Evolutionary conservation across 2,329 filamentous ascomycete species (phyloP).

Genomic region (Microsporum canis): DNA sequence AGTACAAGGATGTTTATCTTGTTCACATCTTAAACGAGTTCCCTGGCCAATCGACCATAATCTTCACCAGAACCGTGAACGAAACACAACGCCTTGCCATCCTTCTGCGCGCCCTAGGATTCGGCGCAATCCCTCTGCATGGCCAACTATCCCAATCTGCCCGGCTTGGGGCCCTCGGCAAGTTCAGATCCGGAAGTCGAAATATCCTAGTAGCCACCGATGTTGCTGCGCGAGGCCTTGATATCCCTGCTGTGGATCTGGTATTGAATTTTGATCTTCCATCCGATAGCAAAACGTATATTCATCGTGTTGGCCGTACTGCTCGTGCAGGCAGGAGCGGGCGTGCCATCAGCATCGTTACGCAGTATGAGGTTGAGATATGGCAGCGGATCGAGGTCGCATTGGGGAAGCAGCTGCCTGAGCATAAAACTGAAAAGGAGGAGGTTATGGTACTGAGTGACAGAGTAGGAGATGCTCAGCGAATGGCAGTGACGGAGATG

Average conservation of each 20-base stretch:
- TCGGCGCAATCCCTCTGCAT: slow-evolving; percentile 84
- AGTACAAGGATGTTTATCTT: slow-evolving; percentile 81
- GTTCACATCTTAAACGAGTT: slow-evolving; percentile 79
- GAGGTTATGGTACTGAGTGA: slow-evolving; percentile 73
- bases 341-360: slow-evolving; percentile 67
- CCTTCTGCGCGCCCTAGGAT: slow-evolving; percentile 70
- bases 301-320: slow-evolving; percentile 78
- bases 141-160: slow-evolving; percentile 82
- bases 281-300: slow-evolving; percentile 77
- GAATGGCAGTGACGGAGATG: slow-evolving; percentile 67
- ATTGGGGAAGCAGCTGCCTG: slow-evolving; percentile 61
- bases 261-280: slow-evolving; percentile 79
- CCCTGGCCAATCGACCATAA: slow-evolving; percentile 71
- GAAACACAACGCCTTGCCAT: slow-evolving; percentile 80
- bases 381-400: slow-evolving; percentile 73
- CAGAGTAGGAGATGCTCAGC: slow-evolving; percentile 70
- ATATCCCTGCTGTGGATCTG: slow-evolving; percentile 77
- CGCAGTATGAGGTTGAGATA: slow-evolving; percentile 76
- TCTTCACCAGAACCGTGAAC: slow-evolving; percentile 86
- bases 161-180: slow-evolving; percentile 76
- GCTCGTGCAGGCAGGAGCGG: slow-evolving; percentile 77
- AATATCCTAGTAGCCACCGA: slow-evolving; percentile 87
- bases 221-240: slow-evolving; percentile 77
- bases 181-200: slow-evolving; percentile 70
- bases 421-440: slow-evolving; percentile 61